Percentiles rank a stretch among this genome's conserved stretches.
These are phyloP conservation scores for Clitopilus hobsonii DNA, from an alignment of 768 basidiomycete genomes.

Conservation along the genomic window DNA sequence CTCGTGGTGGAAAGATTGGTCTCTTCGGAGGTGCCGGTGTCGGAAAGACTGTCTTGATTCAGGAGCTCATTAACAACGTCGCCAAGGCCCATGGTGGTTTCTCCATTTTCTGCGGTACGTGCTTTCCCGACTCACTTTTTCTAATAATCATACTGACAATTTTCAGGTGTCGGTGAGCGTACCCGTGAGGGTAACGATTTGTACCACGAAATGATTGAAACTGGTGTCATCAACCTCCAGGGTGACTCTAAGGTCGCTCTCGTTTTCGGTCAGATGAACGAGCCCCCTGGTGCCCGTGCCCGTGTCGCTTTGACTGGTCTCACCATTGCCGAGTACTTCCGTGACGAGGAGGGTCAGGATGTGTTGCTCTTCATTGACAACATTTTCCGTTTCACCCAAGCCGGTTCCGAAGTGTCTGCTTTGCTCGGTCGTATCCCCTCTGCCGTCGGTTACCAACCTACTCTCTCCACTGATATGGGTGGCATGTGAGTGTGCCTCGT, in stretches of 20 bases:
- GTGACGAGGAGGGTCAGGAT: slow-evolving; percentile 99
- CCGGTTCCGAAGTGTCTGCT: slow-evolving; percentile 99
- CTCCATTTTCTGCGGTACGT: slow-evolving; percentile 95
- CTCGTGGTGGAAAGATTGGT: slow-evolving; percentile 99
- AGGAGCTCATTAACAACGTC: slow-evolving; percentile 99
- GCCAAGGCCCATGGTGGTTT: slow-evolving; percentile 99
- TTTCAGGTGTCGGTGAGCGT: slow-evolving; percentile 94
- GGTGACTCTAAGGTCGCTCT: slow-evolving; percentile 99
- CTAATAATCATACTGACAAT: slow-evolving; percentile 7
- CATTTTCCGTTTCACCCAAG: slow-evolving; percentile 99
- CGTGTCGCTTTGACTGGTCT: slow-evolving; percentile 99
- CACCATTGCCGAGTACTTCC: slow-evolving; percentile 99
- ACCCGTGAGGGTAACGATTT: slow-evolving; percentile 99
- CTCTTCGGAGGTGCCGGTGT: slow-evolving; percentile 99
- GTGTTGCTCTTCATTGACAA: slow-evolving; percentile 99
- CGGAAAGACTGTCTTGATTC: slow-evolving; percentile 99
- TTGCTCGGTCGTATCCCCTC: slow-evolving; percentile 99
- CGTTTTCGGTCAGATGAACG: slow-evolving; percentile 99
- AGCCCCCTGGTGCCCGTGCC: slow-evolving; percentile 99
- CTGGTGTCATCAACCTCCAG: slow-evolving; percentile 99
- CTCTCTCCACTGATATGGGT: slow-evolving; percentile 99
- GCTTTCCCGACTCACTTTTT: slow-evolving; percentile 1
- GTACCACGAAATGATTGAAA: slow-evolving; percentile 99
- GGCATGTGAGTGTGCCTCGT: slow-evolving; percentile 68
- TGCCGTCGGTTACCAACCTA: slow-evolving; percentile 99